phyloP scores from a whole-genome alignment of 2,329 filamentous ascomycete genomes.

The Nemania abortiva region DNA sequence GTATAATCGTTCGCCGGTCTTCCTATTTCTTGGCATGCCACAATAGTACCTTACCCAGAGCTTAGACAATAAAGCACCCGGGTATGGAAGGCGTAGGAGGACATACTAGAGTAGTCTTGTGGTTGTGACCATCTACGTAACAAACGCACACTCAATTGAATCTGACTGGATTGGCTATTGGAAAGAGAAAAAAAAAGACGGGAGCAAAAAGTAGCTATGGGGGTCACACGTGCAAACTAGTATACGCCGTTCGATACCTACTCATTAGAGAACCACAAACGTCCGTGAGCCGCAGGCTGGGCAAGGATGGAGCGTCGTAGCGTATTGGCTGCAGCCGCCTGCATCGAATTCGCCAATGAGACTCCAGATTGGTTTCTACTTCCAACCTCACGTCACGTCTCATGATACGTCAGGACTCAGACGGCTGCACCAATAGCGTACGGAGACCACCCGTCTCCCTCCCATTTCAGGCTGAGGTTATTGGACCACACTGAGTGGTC shows the following conservation, averaged over 20 bases:
- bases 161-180: not conserved
- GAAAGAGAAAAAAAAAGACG: not conserved
- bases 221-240: constrained; percentile 1
- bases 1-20: constrained; percentile 3
- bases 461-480: constrained; percentile 14
- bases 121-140: not conserved
- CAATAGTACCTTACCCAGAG: not conserved
- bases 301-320: constrained; percentile 27
- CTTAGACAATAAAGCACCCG: not conserved
- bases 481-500: constrained; percentile 9
- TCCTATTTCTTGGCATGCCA: not conserved
- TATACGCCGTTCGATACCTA: not conserved
- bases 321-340: constrained; percentile 21
- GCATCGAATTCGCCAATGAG: constrained; percentile 37
- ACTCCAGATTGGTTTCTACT: constrained; percentile 18
- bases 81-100: not conserved
- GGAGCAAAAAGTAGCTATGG: not conserved
- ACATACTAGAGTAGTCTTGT: not conserved
- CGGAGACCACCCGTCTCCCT: not conserved
- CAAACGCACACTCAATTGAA: not conserved
- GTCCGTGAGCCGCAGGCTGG: constrained; percentile 29
- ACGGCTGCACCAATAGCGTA: constrained; percentile 17
- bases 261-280: constrained; percentile 22
- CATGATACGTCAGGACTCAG: constrained; percentile 22
- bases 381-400: constrained; percentile 30